Evolutionary conservation across 1,284 basidiomycete species (phyloP), one percentile per base, ranked within the genome.

Genomic region (Tausonia pullulans): DNA sequence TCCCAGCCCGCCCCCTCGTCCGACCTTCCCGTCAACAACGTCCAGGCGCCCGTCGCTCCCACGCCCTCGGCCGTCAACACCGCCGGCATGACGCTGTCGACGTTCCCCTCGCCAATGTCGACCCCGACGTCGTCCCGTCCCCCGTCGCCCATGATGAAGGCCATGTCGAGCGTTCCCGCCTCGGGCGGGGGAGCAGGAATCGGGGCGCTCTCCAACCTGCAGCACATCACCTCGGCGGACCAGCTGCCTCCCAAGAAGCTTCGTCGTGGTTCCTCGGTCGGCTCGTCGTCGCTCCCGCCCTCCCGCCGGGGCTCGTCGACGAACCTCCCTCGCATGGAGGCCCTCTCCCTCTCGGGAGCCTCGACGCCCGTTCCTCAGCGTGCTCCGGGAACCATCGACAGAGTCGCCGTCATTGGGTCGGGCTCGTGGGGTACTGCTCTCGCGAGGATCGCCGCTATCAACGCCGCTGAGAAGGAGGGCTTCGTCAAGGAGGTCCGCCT

Each of bases 391-490:
- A 44, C 45, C 49, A 51, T 61, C 6, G 54, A 81, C 74, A 77
- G 76, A 67, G 78, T 84, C 27, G 81, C 80, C 39, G 77, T 83
- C 67, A 79, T 84, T 64, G 82, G 82, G 43, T 76, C 75, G 2
- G 77, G 77, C 62, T 77, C 76, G 67, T 79, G 80, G 81, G 82
- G 81, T 1, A 80, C 79, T 5, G 81, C 81, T 2, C 79, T 83
- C 57, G 82, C 82, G 39, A 78, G 80, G 67, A 81, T 83, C 62
- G 80, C 81, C 8, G 78, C 78, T 43, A 75, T 79, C 69, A 82
- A 83, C 69, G 74, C 79, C 4, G 74, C 71, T 52, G 71, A 72
- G 58, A 73, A 78, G 63, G 70, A 74, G 11, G 72, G 77, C 50
- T 81, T 81, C 70, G 78, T 80, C 62, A 65, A 70, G 45, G 75